Conservation (phyloP, 2,329 filamentous ascomycete species). For the Penicillium psychrosexuale region DNA sequence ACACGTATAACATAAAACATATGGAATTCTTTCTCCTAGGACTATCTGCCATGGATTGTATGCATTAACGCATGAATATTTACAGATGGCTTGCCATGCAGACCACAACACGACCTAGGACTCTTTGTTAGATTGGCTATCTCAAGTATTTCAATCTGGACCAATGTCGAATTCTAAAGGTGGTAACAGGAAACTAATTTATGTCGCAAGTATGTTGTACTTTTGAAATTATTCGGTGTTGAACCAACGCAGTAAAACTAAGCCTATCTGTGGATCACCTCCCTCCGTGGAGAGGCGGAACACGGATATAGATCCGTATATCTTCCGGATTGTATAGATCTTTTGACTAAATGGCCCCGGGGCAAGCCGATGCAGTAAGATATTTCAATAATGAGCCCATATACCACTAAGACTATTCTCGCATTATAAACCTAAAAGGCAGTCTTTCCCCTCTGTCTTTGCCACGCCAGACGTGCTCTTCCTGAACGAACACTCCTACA, state of each 20-base stretch:
- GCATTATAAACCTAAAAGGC: not conserved
- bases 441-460: not conserved
- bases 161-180: no score
- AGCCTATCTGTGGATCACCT: not conserved
- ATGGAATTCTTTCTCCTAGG: not conserved
- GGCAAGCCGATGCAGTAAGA: conserved; percentile 12
- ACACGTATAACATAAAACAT: not conserved
- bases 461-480: not conserved
- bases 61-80: not conserved
- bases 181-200: not conserved
- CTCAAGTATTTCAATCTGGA: not conserved
- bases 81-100: not conserved
- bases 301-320: conserved; percentile 20
- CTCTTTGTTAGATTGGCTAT: not conserved
- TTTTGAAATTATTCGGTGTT: no score
- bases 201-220: not conserved
- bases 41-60: not conserved
- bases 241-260: not conserved
- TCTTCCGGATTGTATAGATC: conserved; percentile 23
- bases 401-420: not conserved
- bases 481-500: not conserved
- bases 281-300: not conserved
- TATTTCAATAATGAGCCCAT: not conserved
- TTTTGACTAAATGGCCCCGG: conserved; percentile 9
- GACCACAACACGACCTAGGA: not conserved